Evolutionary conservation across 257 asterid genomes (phyloP), one percentile per base, ranked within the genome.

Genomic region (Anisodus acutangulus): DNA sequence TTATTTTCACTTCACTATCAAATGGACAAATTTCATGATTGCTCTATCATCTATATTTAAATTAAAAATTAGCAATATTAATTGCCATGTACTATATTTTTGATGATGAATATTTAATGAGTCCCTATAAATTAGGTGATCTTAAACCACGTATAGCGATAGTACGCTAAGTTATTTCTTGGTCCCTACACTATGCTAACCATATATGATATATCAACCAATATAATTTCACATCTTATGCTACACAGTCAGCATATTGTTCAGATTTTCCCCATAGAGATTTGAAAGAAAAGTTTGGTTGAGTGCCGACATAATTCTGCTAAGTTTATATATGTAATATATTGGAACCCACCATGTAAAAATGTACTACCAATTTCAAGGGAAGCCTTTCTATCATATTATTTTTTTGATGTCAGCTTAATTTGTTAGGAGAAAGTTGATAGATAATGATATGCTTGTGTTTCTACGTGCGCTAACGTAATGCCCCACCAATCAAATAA

Each of bases 391-490:
- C 78, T 49, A 11, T 74, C 49, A 74, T 19, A 19, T 19, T 5
- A 7, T 22, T 49, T 53, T 76, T 22, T 26, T 78, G 82, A 78
- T 53, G 82, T 53, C 81, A 78, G 31, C 82, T 78, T 39, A 69
- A 45, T 43, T 78, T 78, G 82, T 53, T 78, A 66, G 81, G 7
- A 78, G 82, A 53, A 78, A 78, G 82, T 78, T 53, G 82, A 53
- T 26, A 53, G 64, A 53, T 78, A 49, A 26, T 53, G 82, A 78
- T 76, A 76, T 78, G 64, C 41, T 4, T 53, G 64, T 78, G 81
- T 49, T 53, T 78, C 2, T 78, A 78, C 26, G 47, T 78, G 82
- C 82, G 53, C 82, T 78, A 51, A 53, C 82, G 82, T 78, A 78
- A 78, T 78, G 82, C 82, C 53, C 82, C 82, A 78, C 82, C 82